A percentile compares a stretch with the other conserved stretches of the same genome.
Evolutionary conservation across 2,329 filamentous ascomycete species (phyloP).

Genomic region (Mariannaea elegans): DNA sequence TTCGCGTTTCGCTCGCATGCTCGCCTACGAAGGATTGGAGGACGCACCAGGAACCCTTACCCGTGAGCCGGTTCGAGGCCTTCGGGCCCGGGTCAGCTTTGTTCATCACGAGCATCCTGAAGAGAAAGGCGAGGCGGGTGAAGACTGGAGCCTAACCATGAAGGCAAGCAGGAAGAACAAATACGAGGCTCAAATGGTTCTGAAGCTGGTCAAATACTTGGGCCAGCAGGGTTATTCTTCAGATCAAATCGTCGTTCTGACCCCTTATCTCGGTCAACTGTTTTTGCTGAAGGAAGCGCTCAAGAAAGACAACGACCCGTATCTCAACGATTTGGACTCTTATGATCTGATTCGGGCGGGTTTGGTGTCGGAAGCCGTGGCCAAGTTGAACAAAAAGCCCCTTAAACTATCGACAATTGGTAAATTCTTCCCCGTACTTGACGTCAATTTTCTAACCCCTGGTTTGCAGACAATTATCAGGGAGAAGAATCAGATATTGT

Average conservation of each 20-base stretch:
- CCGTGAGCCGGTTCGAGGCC: conserved; percentile 60
- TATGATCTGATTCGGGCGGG: conserved; percentile 68
- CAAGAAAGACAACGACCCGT: conserved; percentile 65
- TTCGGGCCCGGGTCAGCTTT: conserved; percentile 70
- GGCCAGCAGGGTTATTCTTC: conserved; percentile 76
- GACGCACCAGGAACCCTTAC: conserved; percentile 61
- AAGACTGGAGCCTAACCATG: conserved; percentile 58
- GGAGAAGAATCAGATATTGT: conserved; percentile 81
- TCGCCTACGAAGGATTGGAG: conserved; percentile 70
- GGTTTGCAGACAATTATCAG: conserved; percentile 74
- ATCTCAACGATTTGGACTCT: conserved; percentile 75
- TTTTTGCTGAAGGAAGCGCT: conserved; percentile 64
- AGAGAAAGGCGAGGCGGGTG: conserved; percentile 51
- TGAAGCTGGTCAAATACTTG: conserved; percentile 72
- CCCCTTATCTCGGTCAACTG: conserved; percentile 77
- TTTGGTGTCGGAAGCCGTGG: conserved; percentile 61
- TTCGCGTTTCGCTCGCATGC: conserved; percentile 62
- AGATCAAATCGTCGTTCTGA: conserved; percentile 72
- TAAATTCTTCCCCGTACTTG: conserved; percentile 47
- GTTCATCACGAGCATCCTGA: conserved; percentile 70
- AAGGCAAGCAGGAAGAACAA: conserved; percentile 66
- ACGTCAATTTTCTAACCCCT: not conserved
- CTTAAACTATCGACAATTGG: conserved; percentile 76
- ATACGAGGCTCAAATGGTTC: conserved; percentile 72
- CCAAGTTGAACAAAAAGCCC: conserved; percentile 58